A percentile compares a stretch with the other conserved stretches of the same genome.
phyloP scores from a whole-genome alignment of 495 filamentous ascomycete genomes.

The Trichoderma asperelloides region DNA sequence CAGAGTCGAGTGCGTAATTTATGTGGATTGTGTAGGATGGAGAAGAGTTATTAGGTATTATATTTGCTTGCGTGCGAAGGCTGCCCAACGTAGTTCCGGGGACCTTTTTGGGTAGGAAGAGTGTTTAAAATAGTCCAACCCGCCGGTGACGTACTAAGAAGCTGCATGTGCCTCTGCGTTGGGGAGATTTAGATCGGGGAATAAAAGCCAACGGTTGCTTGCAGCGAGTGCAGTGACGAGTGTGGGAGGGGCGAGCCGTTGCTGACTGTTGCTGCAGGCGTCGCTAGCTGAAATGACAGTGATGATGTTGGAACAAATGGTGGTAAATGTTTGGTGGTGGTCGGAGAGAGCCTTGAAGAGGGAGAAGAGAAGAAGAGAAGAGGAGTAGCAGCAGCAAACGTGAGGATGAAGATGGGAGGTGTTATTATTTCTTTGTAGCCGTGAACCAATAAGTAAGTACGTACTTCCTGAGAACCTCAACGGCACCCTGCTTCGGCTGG shows the following conservation, averaged over 20 bases:
- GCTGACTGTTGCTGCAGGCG: too few species aligned
- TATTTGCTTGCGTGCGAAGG: background rate
- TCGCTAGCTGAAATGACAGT: background rate
- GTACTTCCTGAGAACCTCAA: too few species aligned
- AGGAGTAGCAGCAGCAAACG: background rate
- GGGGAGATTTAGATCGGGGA: background rate
- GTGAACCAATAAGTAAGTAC: too few species aligned
- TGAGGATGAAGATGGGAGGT: too few species aligned
- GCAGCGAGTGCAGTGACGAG: too few species aligned
- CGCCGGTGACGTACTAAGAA: background rate
- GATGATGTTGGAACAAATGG: background rate
- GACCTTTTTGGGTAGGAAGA: background rate
- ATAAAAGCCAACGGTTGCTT: too few species aligned
- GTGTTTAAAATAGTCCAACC: background rate
- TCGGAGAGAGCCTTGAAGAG: background rate
- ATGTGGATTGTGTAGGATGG: background rate
- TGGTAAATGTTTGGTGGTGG: background rate
- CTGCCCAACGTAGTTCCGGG: background rate
- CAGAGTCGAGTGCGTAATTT: background rate
- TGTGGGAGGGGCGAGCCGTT: too few species aligned
- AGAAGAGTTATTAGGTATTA: background rate
- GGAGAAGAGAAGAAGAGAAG: background rate
- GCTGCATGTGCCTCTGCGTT: background rate
- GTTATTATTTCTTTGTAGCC: too few species aligned
- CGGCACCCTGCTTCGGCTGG: too few species aligned